Conservation (phyloP, 2,329 filamentous ascomycete genomes). For the Sclerotinia sclerotiorum region DNA sequence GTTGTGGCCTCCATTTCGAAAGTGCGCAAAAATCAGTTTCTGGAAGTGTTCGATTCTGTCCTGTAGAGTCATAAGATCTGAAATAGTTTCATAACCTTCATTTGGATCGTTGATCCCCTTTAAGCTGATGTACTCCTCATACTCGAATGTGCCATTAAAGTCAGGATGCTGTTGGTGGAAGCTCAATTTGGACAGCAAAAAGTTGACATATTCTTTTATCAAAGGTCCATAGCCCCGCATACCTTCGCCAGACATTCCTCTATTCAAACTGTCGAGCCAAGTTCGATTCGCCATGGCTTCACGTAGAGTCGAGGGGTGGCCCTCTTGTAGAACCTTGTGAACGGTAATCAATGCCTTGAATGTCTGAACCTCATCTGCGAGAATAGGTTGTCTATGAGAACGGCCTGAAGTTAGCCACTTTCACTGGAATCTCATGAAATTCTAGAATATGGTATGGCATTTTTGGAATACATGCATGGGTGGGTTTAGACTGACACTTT, state of each 20-base stretch:
- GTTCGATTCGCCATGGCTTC: slow-evolving; percentile 85
- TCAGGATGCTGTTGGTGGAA: slow-evolving; percentile 97
- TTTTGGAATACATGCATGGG: background rate
- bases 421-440: background rate
- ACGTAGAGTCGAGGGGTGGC: slow-evolving; percentile 80
- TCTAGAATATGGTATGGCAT: background rate
- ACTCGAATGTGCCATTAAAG: slow-evolving; percentile 98
- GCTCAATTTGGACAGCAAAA: slow-evolving; percentile 87
- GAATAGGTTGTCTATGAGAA: slow-evolving; percentile 79
- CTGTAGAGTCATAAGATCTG: slow-evolving; percentile 92
- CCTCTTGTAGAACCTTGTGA: slow-evolving; percentile 96
- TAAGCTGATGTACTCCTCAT: slow-evolving; percentile 97
- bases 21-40: slow-evolving; percentile 97
- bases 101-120: slow-evolving; percentile 99
- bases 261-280: slow-evolving; percentile 90
- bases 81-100: slow-evolving; percentile 95
- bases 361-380: slow-evolving; percentile 97
- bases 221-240: slow-evolving; percentile 87
- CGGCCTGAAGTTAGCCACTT: slow-evolving; percentile 24
- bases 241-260: slow-evolving; percentile 79
- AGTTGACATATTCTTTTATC: slow-evolving; percentile 96
- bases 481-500: slow-evolving; percentile 72
- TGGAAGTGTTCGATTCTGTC: slow-evolving; percentile 99
- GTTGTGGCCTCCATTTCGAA: slow-evolving; percentile 87
- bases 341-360: slow-evolving; percentile 98